Evolutionary conservation across 495 filamentous ascomycete species (phyloP).

Genomic region (Penicillium canariense): DNA sequence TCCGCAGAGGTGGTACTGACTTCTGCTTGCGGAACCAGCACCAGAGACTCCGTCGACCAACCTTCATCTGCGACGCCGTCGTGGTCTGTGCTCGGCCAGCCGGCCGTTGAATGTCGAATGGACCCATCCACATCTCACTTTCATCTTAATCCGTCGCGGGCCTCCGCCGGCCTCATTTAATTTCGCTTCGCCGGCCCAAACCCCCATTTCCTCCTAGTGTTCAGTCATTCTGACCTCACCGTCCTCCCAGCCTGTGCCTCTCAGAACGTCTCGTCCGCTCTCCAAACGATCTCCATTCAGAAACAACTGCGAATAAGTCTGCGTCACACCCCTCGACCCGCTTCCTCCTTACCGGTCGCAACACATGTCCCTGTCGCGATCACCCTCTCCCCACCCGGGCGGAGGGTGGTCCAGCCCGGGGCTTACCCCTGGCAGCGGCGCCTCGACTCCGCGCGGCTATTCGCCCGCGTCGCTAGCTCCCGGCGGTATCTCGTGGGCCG

Average conservation of each 20-base stretch:
- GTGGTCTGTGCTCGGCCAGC: conserved; percentile 7
- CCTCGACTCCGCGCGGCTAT: conserved; percentile 62
- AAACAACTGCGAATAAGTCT: not conserved
- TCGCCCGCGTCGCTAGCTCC: conserved; percentile 36
- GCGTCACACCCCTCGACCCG: not conserved
- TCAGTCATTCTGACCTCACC: conserved; percentile 23
- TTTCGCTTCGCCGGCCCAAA: not conserved
- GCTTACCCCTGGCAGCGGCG: conserved; percentile 66
- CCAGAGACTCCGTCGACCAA: not conserved
- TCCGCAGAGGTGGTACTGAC: not conserved
- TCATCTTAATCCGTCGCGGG: conserved; percentile 14
- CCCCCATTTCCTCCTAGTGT: not conserved
- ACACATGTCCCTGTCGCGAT: conserved; percentile 79
- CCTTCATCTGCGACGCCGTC: not conserved
- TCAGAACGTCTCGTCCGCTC: not conserved
- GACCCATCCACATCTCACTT: conserved; percentile 2
- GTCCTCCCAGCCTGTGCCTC: not conserved
- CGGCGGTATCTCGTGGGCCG: conserved; percentile 69
- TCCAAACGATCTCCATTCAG: not conserved
- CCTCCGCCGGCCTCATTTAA: conserved; percentile 3
- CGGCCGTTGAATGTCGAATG: conserved; percentile 7
- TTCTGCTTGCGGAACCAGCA: conserved; percentile 1
- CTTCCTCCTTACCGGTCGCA: conserved; percentile 5
- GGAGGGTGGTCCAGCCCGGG: conserved; percentile 88
- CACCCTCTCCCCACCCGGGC: conserved; percentile 74